Base-by-base conservation (phyloP, 331 rosid genomes). In the Stylosanthes scabra region DNA sequence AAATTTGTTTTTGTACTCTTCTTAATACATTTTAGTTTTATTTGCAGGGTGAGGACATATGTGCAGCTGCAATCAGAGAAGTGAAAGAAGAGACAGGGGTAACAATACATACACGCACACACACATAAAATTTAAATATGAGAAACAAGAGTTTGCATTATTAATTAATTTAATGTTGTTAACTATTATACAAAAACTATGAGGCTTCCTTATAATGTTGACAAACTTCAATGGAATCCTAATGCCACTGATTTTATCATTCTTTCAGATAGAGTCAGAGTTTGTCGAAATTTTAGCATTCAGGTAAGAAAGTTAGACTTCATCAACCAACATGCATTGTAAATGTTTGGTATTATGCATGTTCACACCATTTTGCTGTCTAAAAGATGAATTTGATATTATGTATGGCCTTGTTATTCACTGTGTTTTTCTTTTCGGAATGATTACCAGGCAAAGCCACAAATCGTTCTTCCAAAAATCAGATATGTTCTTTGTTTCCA, bases 81-180 rank as follows among this genome's bases (percentile, higher is more conserved):
- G 96, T 93, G 11, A 85, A 86, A 72, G 98, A 93, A 85, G 98
- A 94, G 70, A 94, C 97, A 31, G 99, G 96, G 54, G 97, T 91
- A 87, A 91, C 55, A n/a, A n/a, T n/a, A n/a, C n/a, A n/a, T n/a
- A n/a, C n/a, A n/a, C n/a, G n/a, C n/a, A n/a, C n/a, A n/a, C n/a
- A n/a, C n/a, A n/a, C n/a, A n/a, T n/a, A n/a, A n/a, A n/a, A n/a
- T n/a, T n/a, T n/a, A n/a, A n/a, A n/a, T n/a, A n/a, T n/a, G n/a
- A n/a, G n/a, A n/a, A n/a, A n/a, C n/a, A n/a, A n/a, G n/a, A n/a
- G n/a, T n/a, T n/a, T n/a, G n/a, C n/a, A n/a, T n/a, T n/a, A n/a
- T n/a, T n/a, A n/a, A n/a, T n/a, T n/a, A n/a, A n/a, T n/a, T n/a
- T n/a, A n/a, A n/a, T n/a, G n/a, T n/a, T n/a, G n/a, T n/a, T n/a